Evolutionary conservation across 2,329 filamentous ascomycete genomes (phyloP).

Genomic region (Botrytis porri): DNA sequence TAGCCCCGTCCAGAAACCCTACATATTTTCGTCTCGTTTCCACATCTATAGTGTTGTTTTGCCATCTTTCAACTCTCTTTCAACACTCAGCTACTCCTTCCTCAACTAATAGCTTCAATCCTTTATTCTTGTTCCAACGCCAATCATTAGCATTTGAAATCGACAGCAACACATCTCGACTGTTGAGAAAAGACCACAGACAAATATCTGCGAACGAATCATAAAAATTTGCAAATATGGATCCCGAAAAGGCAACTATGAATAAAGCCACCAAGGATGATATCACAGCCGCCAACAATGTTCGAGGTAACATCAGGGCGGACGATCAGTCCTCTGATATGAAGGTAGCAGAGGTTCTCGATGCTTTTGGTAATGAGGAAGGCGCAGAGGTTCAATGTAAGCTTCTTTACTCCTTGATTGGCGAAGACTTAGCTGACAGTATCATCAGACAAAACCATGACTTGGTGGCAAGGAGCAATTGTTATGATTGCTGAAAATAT

Average conservation of each 20-base stretch:
- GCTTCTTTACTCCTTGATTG: neutral
- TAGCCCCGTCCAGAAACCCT: slow-evolving; percentile 2
- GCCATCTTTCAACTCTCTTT: neutral
- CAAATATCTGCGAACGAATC: neutral
- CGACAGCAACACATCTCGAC: neutral
- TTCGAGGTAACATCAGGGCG: neutral
- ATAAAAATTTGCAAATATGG: neutral
- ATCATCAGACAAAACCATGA: slow-evolving; percentile 18
- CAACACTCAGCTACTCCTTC: neutral
- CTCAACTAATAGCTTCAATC: neutral
- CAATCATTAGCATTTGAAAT: neutral
- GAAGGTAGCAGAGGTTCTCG: slow-evolving; percentile 23
- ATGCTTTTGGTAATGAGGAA: slow-evolving; percentile 25
- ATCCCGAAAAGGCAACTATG: neutral
- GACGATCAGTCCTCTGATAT: slow-evolving; percentile 23
- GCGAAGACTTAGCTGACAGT: neutral
- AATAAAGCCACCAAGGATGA: neutral
- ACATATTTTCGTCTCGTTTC: slow-evolving; percentile 14
- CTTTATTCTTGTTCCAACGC: neutral
- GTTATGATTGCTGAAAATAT: slow-evolving; percentile 24
- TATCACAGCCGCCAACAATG: slow-evolving; percentile 6
- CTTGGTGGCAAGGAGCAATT: slow-evolving; percentile 20
- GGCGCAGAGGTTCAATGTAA: slow-evolving; percentile 26
- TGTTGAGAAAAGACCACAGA: neutral
- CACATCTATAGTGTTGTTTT: neutral